A percentile compares a stretch with the other conserved stretches of the same genome.
Conservation (phyloP, 768 basidiomycete species). For the Asterophora lycoperdoides region DNA sequence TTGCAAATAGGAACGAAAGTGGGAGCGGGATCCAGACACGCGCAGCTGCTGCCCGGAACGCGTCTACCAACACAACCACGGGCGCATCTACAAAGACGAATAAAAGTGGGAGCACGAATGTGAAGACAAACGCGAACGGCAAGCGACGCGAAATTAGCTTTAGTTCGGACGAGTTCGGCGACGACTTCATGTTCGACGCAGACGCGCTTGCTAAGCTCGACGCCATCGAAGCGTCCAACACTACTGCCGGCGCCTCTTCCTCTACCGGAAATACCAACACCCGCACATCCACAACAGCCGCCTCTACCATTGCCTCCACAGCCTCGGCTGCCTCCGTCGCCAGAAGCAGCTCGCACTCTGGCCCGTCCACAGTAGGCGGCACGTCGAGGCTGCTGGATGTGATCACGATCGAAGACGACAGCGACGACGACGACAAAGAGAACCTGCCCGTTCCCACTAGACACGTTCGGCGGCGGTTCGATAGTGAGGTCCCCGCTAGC, state of each 20-base stretch:
- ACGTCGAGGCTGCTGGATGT: slow-evolving; percentile 19
- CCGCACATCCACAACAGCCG: neutral
- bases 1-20: neutral
- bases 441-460: slow-evolving; percentile 51
- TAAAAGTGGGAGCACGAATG: neutral
- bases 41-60: neutral
- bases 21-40: neutral
- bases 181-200: slow-evolving; percentile 24
- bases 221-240: slow-evolving; percentile 20
- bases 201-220: slow-evolving; percentile 27
- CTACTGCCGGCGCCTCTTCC: neutral
- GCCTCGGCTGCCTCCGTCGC: slow-evolving; percentile 4
- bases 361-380: slow-evolving; percentile 1
- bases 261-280: too few species aligned
- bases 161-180: slow-evolving; percentile 18
- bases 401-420: slow-evolving; percentile 41
- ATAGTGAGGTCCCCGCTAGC: slow-evolving; percentile 7
- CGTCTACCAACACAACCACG: neutral
- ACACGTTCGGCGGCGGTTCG: slow-evolving; percentile 42
- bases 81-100: neutral
- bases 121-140: slow-evolving; percentile 3
- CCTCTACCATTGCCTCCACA: neutral
- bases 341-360: neutral
- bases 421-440: slow-evolving; percentile 59
- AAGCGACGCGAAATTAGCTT: neutral